phyloP scores from a whole-genome alignment of 2,329 filamentous ascomycete genomes.

The Clarireedia paspali region DNA sequence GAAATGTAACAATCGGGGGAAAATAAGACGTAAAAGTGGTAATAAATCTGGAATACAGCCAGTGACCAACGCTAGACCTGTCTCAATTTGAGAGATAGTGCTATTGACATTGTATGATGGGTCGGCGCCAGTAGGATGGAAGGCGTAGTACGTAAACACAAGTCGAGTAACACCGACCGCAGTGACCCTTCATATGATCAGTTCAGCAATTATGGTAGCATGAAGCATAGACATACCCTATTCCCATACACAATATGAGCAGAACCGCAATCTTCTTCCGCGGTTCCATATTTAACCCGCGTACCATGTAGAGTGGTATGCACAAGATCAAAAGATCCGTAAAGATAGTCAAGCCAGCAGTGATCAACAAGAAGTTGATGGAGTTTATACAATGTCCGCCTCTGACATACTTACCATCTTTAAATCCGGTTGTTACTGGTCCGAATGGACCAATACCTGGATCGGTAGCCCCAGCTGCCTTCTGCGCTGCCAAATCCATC shows the following conservation, averaged over 20 bases:
- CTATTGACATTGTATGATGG: slow-evolving; percentile 13
- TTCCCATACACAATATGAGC: slow-evolving; percentile 10
- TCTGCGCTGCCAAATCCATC: slow-evolving; percentile 10
- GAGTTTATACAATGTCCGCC: slow-evolving; percentile 16
- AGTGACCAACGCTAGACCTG: slow-evolving; percentile 15
- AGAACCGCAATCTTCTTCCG: slow-evolving; percentile 14
- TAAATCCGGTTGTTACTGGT: slow-evolving; percentile 9
- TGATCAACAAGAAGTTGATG: slow-evolving; percentile 12
- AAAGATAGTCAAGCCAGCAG: slow-evolving; percentile 15
- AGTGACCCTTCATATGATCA: slow-evolving; percentile 11
- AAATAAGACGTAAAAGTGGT: not conserved
- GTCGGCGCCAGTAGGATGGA: slow-evolving; percentile 11
- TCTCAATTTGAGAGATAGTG: slow-evolving; percentile 18
- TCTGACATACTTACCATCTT: slow-evolving; percentile 12
- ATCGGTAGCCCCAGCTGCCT: slow-evolving; percentile 4
- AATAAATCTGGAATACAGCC: slow-evolving; percentile 6
- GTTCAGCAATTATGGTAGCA: not conserved
- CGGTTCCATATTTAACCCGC: slow-evolving; percentile 13
- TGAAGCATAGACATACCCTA: slow-evolving; percentile 5
- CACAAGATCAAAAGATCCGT: slow-evolving; percentile 17
- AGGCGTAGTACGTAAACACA: slow-evolving; percentile 6
- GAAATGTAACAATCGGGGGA: not conserved
- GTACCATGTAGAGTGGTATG: slow-evolving; percentile 19
- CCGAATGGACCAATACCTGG: slow-evolving; percentile 1
- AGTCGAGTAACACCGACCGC: slow-evolving; percentile 15